A percentile compares a stretch with the other conserved stretches of the same genome.
Conservation (phyloP, 1,139 yeast genomes). For the Hanseniaspora uvarum region DNA sequence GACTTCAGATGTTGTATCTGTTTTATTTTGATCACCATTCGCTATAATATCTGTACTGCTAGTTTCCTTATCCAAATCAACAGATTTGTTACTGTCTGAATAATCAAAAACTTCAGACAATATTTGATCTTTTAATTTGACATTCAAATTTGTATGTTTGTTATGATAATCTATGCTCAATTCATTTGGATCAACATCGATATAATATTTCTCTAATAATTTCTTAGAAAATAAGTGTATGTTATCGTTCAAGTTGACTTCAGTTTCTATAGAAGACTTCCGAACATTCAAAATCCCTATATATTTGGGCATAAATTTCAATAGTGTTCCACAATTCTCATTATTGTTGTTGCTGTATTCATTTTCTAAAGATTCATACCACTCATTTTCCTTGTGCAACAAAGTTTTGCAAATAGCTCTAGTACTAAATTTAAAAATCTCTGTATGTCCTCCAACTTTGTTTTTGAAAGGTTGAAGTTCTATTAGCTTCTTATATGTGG, state of each 20-base stretch:
- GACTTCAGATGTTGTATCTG: constrained; percentile 24
- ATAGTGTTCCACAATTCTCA: constrained; percentile 57
- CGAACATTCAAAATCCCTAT: constrained; percentile 90
- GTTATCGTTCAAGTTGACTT: constrained; percentile 79
- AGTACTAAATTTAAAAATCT: constrained; percentile 81
- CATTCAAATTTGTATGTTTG: constrained; percentile 56
- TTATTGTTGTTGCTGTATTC: background rate
- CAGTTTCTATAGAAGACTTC: constrained; percentile 38
- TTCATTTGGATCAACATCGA: constrained; percentile 10
- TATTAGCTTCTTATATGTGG: constrained; percentile 58
- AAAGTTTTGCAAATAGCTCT: constrained; percentile 93
- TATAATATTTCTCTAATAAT: constrained; percentile 12
- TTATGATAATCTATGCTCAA: constrained; percentile 16
- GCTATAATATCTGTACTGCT: background rate
- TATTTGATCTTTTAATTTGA: constrained; percentile 54
- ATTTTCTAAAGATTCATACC: constrained; percentile 79
- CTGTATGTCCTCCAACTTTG: constrained; percentile 97
- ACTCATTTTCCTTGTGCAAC: constrained; percentile 75
- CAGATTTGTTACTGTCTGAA: constrained; percentile 3
- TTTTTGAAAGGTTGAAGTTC: constrained; percentile 81
- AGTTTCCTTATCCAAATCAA: constrained; percentile 20
- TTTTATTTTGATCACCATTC: background rate
- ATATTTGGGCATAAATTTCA: constrained; percentile 81
- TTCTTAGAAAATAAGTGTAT: constrained; percentile 65
- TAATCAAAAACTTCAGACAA: constrained; percentile 50